phyloP scores from a whole-genome alignment of 495 filamentous ascomycete genomes.

The Aspergillus funiculosus region DNA sequence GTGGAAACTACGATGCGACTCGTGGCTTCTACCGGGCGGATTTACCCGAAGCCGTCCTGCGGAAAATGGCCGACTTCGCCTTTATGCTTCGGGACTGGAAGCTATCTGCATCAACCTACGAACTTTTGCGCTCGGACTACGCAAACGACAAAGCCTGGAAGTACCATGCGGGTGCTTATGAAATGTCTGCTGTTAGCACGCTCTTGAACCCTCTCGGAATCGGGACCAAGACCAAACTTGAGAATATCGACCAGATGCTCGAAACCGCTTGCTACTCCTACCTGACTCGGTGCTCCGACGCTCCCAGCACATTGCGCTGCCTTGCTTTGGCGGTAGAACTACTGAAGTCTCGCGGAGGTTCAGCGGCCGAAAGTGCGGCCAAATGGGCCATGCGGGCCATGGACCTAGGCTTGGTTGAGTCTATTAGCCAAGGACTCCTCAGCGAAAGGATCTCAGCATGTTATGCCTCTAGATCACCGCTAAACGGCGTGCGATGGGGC shows the following conservation, averaged over 20 bases:
- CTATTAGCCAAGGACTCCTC: slow-evolving; percentile 70
- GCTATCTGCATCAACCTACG: slow-evolving; percentile 84
- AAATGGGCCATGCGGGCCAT: slow-evolving; percentile 75
- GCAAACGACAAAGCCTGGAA: slow-evolving; percentile 94
- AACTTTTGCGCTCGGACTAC: slow-evolving; percentile 80
- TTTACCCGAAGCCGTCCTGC: slow-evolving; percentile 79
- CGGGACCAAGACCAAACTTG: slow-evolving; percentile 65
- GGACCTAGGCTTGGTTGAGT: slow-evolving; percentile 67
- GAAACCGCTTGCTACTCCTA: slow-evolving; percentile 90
- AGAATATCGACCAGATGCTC: slow-evolving; percentile 75
- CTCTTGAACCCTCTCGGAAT: slow-evolving; percentile 67
- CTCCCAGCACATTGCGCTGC: slow-evolving; percentile 71
- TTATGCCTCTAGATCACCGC: slow-evolving; percentile 65
- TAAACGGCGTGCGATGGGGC: slow-evolving; percentile 60
- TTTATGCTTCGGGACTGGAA: slow-evolving; percentile 97
- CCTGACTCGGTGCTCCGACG: slow-evolving; percentile 69
- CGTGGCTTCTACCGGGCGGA: slow-evolving; percentile 80
- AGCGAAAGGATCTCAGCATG: slow-evolving; percentile 80
- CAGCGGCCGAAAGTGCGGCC: slow-evolving; percentile 79
- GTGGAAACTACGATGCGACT: slow-evolving; percentile 69
- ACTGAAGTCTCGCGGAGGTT: slow-evolving; percentile 67
- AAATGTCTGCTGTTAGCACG: slow-evolving; percentile 82
- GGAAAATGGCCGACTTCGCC: slow-evolving; percentile 88
- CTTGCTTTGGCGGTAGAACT: slow-evolving; percentile 74
- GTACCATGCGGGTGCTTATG: slow-evolving; percentile 85